Percentiles rank a stretch among this genome's conserved stretches.
Evolutionary conservation across 2,329 filamentous ascomycete genomes (phyloP).

Genomic region (Ramichloridium luteum): DNA sequence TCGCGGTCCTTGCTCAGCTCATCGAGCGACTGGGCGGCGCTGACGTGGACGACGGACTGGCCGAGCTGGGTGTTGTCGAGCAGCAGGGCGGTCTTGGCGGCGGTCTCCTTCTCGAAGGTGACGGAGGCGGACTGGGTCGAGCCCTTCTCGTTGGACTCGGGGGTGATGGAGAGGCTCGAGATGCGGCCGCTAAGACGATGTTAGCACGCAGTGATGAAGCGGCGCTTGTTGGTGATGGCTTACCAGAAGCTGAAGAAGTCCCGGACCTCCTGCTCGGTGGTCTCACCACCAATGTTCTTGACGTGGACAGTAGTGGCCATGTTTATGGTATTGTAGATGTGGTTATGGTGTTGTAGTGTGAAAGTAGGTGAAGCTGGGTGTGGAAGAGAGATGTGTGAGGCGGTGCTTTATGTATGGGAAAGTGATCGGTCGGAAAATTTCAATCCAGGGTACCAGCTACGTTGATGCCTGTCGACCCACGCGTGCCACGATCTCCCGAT

Average conservation of each 20-base stretch:
- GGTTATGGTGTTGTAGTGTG: too few species aligned
- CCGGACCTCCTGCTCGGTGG: slow-evolving; percentile 78
- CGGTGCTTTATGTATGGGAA: too few species aligned
- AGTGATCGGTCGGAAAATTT: too few species aligned
- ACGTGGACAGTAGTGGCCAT: slow-evolving; percentile 66
- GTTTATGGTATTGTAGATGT: slow-evolving; percentile 11
- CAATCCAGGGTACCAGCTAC: too few species aligned
- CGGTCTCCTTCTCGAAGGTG: slow-evolving; percentile 91
- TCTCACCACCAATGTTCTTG: slow-evolving; percentile 72
- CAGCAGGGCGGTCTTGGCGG: slow-evolving; percentile 90
- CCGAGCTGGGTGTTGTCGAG: slow-evolving; percentile 95
- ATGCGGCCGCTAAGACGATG: slow-evolving; percentile 69
- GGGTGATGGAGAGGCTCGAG: slow-evolving; percentile 62
- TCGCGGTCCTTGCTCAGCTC: slow-evolving; percentile 46
- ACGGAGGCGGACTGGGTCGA: slow-evolving; percentile 76
- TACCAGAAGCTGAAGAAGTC: slow-evolving; percentile 98
- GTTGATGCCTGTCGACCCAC: too few species aligned
- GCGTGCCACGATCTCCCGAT: too few species aligned
- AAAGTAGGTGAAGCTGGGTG: too few species aligned
- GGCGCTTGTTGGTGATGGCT: slow-evolving; percentile 22
- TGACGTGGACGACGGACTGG: slow-evolving; percentile 61
- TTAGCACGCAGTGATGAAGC: not conserved
- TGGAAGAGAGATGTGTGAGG: too few species aligned
- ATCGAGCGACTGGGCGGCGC: slow-evolving; percentile 51
- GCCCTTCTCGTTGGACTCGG: slow-evolving; percentile 40